Evolutionary conservation across 1,284 basidiomycete genomes (phyloP), one percentile per base, ranked within the genome.

Genomic region (Ustilago esculenta): DNA sequence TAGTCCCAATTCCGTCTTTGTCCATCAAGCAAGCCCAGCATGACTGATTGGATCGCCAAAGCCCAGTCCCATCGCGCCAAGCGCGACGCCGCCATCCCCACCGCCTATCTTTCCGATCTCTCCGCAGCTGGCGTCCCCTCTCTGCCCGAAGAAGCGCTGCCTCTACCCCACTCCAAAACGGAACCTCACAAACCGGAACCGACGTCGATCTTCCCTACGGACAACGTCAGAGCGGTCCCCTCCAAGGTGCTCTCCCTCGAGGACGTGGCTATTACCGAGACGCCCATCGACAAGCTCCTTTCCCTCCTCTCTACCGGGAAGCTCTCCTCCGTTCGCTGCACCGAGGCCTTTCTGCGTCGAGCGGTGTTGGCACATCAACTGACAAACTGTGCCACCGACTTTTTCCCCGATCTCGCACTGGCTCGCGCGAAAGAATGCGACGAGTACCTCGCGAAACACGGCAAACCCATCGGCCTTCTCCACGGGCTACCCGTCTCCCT

Each of bases 401-500:
- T 71, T 30, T 65, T 68, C 35, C 39, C 75, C 50, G 85, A 85
- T n/a, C 84, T 86, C 46, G 91, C 90, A 2, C 84, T 87, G 15
- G 79, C 85, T 52, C 84, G 86, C 49, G 91, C 90, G 0, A 83
- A 83, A 42, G 84, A 85, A 29, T 85, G 92, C 3, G 91, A 92
- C 73, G 82, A 84, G 5, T 87, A 90, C 61, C 90, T 90, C 72
- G 84, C 85, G 2, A 70, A 77, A 14, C 89, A 88, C 0, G 86
- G 86, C 34, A 84, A 83, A 58, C 75, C 90, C 24, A 85, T 85
- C 20, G 92, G 92, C 0, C 87, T 87, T 12, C 51, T 81, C 2
- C 74, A 81, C 39, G 76, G 77, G 17, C 87, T 94, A 20, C 92
- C 92, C 7, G 86, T 92, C 49, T 87, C 88, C 80, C 83, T 90